phyloP scores from a whole-genome alignment of 148 eudicot species.

The Gaultheria prostrata region DNA sequence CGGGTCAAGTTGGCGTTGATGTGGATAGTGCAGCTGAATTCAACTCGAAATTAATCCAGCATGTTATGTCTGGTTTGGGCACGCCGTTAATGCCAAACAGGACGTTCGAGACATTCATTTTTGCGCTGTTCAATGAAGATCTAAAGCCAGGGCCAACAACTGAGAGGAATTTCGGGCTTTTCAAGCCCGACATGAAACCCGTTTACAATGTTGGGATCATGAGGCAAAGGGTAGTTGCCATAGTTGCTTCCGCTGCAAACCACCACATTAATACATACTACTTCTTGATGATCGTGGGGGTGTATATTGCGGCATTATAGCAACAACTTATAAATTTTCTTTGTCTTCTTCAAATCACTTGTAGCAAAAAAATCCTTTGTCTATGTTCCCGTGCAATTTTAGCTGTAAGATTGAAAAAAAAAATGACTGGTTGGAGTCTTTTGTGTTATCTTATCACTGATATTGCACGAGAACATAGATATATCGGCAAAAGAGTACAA shows the following conservation, averaged over 20 bases:
- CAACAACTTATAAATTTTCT: background rate
- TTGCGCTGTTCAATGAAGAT: conserved; percentile 62
- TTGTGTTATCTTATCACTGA: no score
- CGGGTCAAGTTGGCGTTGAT: conserved; percentile 44
- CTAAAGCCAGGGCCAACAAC: conserved; percentile 52
- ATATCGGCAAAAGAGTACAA: no score
- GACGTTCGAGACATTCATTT: conserved; percentile 63
- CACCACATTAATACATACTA: background rate
- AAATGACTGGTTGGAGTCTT: no score
- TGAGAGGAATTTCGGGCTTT: conserved; percentile 66
- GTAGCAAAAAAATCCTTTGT: no score
- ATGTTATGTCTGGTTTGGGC: conserved; percentile 52
- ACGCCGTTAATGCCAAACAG: conserved; percentile 77
- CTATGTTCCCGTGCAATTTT: no score
- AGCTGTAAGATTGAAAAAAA: no score
- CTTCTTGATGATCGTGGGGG: conserved; percentile 12
- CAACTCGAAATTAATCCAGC: conserved; percentile 41
- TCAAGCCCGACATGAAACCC: conserved; percentile 45
- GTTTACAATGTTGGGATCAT: conserved; percentile 53
- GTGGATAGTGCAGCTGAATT: conserved; percentile 52
- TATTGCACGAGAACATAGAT: no score
- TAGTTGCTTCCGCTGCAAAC: conserved; percentile 17
- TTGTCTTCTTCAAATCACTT: no score
- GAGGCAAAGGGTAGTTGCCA: conserved; percentile 24
- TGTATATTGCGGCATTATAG: background rate